These are phyloP conservation scores for Pseudogymnoascus sp. DNA, from an alignment of 2,329 filamentous ascomycete species.

Conservation along the genomic window DNA sequence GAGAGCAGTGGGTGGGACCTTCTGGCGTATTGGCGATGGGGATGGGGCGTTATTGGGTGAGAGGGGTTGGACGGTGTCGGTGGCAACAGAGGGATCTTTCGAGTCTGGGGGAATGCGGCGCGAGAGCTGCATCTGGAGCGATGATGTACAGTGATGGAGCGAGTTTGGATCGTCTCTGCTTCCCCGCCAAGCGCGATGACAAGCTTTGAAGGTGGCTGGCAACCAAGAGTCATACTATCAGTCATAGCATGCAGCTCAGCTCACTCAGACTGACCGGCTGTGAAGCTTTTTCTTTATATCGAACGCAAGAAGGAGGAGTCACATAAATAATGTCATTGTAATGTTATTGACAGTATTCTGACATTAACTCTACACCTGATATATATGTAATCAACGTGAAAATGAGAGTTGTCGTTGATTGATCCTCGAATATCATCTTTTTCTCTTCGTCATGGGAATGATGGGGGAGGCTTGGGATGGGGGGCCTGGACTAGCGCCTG, in stretches of 20 bases:
- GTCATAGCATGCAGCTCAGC: background rate
- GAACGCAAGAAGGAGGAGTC: background rate
- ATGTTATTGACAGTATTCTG: background rate
- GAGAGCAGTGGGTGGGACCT: background rate
- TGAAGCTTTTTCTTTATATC: background rate
- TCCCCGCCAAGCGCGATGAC: background rate
- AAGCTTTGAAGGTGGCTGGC: background rate
- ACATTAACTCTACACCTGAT: background rate
- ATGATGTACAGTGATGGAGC: background rate
- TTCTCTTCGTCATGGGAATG: background rate
- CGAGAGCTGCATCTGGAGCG: background rate
- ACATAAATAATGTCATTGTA: background rate
- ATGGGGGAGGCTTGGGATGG: background rate
- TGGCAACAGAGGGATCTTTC: background rate
- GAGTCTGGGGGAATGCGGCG: background rate
- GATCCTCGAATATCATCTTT: background rate
- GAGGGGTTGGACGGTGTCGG: background rate
- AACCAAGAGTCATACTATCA: conserved; percentile 3
- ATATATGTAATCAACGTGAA: background rate
- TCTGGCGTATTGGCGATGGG: background rate
- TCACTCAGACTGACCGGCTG: background rate
- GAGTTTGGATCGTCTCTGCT: background rate
- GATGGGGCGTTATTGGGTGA: background rate
- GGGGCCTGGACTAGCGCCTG: background rate
- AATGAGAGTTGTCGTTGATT: background rate